Evolutionary conservation across 352 stramenopile genomes (phyloP).

Genomic region (Thraustochytrium sp.): DNA sequence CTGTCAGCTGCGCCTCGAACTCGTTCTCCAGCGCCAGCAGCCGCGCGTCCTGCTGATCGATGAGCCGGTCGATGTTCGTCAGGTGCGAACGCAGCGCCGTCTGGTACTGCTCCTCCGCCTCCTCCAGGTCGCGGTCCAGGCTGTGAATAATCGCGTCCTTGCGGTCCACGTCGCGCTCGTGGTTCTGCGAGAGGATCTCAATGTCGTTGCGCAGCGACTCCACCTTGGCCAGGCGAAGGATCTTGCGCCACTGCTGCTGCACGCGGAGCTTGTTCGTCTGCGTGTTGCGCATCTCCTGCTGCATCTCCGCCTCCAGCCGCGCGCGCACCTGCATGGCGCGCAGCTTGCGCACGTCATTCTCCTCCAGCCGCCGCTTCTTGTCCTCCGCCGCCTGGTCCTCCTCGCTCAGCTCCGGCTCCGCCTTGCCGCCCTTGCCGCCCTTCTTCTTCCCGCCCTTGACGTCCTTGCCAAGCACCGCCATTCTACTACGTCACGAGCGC

Average conservation of each 20-base stretch:
- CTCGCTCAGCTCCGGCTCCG: slow-evolving; percentile 15
- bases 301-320: neutral
- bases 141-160: slow-evolving; percentile 90
- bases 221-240: slow-evolving; percentile 87
- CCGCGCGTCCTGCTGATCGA: slow-evolving; percentile 78
- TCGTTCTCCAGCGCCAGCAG: slow-evolving; percentile 77
- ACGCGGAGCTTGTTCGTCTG: slow-evolving; percentile 24
- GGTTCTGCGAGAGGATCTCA: slow-evolving; percentile 80
- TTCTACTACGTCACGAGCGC: too few relatives aligned
- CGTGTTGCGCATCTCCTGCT: slow-evolving; percentile 6
- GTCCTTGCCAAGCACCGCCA: slow-evolving; percentile 37
- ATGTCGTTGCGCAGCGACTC: slow-evolving; percentile 81
- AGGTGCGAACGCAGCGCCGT: slow-evolving; percentile 77
- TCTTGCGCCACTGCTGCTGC: slow-evolving; percentile 87
- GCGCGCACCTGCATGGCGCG: slow-evolving; percentile 4
- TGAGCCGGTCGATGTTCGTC: slow-evolving; percentile 79
- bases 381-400: slow-evolving; percentile 22
- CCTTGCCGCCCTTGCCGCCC: slow-evolving; percentile 31
- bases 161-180: slow-evolving; percentile 87
- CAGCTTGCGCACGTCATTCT: slow-evolving; percentile 24
- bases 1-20: slow-evolving; percentile 74
- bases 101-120: slow-evolving; percentile 87
- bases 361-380: slow-evolving; percentile 16
- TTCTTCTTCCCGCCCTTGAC: slow-evolving; percentile 43
- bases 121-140: slow-evolving; percentile 83